phyloP scores from a whole-genome alignment of 2,329 filamentous ascomycete genomes.

The Penicillium sp. region DNA sequence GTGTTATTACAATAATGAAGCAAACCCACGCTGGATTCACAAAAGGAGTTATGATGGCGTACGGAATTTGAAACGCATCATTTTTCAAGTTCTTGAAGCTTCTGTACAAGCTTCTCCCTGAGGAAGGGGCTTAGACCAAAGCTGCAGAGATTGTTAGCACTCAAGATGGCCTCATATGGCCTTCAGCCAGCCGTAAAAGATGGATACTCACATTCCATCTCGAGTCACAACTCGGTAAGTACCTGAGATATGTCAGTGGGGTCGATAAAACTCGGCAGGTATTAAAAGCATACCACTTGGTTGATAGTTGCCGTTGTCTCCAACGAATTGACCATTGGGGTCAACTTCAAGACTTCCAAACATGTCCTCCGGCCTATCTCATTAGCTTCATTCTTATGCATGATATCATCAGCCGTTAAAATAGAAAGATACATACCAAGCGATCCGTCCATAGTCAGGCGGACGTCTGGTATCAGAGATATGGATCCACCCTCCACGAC shows the following conservation, averaged over 20 bases:
- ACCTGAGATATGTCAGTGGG: conserved; percentile 31
- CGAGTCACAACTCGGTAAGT: conserved; percentile 64
- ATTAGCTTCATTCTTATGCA: conserved; percentile 15
- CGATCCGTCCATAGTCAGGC: conserved; percentile 65
- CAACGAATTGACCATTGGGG: conserved; percentile 57
- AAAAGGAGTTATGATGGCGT: no score
- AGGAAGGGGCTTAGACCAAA: conserved; percentile 52
- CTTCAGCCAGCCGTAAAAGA: background rate
- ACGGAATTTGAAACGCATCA: background rate
- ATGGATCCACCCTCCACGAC: conserved; percentile 63
- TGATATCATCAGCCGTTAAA: background rate
- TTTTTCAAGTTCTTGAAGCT: conserved; percentile 40
- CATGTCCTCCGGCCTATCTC: conserved; percentile 60
- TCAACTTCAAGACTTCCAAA: conserved; percentile 66
- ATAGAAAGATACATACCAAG: conserved; percentile 46
- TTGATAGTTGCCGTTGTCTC: conserved; percentile 59
- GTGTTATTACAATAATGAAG: background rate
- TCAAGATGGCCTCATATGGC: background rate
- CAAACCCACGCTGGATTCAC: background rate
- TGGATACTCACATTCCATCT: conserved; percentile 56
- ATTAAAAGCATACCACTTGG: conserved; percentile 48
- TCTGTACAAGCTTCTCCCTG: conserved; percentile 51
- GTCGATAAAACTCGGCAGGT: background rate
- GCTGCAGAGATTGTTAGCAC: conserved; percentile 34
- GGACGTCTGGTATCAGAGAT: conserved; percentile 62